Percentiles rank a stretch among this genome's conserved stretches.
These are phyloP conservation scores for Exutisphaerella laricina DNA, from an alignment of 2,329 filamentous ascomycete genomes.

Conservation along the genomic window DNA sequence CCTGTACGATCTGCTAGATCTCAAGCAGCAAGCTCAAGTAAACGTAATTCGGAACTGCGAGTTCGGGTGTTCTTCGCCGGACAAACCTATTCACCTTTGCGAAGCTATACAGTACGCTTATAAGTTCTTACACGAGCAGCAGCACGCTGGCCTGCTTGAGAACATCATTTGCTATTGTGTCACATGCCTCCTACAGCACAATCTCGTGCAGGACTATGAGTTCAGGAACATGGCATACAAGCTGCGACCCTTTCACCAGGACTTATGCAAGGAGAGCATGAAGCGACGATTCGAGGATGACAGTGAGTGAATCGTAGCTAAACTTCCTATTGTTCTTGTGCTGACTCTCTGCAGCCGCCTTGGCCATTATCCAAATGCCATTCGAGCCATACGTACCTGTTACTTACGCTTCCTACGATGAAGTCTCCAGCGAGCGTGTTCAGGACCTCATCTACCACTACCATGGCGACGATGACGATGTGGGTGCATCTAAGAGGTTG, in stretches of 20 bases:
- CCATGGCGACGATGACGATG: slow-evolving; percentile 11
- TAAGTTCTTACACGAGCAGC: slow-evolving; percentile 22
- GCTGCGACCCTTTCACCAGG: slow-evolving; percentile 37
- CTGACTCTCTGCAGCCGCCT: slow-evolving; percentile 15
- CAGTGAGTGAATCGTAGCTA: slow-evolving; percentile 29
- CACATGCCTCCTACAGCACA: slow-evolving; percentile 40
- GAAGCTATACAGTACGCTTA: slow-evolving; percentile 35
- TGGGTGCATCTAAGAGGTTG: slow-evolving; percentile 1
- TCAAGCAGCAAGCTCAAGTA: slow-evolving; percentile 36
- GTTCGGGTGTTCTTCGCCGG: slow-evolving; percentile 35
- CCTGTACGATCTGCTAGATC: slow-evolving; percentile 37
- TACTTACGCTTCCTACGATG: slow-evolving; percentile 24
- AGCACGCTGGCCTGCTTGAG: slow-evolving; percentile 33
- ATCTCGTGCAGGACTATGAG: slow-evolving; percentile 31
- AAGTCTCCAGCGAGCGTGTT: slow-evolving; percentile 6
- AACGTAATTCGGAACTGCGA: slow-evolving; percentile 39
- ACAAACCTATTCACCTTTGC: slow-evolving; percentile 37
- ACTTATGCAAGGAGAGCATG: slow-evolving; percentile 37
- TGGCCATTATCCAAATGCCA: slow-evolving; percentile 30
- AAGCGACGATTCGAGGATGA: slow-evolving; percentile 38
- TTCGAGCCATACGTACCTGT: slow-evolving; percentile 23
- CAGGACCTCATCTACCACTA: slow-evolving; percentile 17
- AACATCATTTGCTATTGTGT: slow-evolving; percentile 43
- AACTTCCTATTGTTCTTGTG: not conserved
- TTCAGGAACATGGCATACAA: slow-evolving; percentile 37